Percentiles rank a stretch among this genome's conserved stretches.
These are phyloP conservation scores for Gossypioides kirkii DNA, from an alignment of 345 rosid genomes.

Conservation along the genomic window DNA sequence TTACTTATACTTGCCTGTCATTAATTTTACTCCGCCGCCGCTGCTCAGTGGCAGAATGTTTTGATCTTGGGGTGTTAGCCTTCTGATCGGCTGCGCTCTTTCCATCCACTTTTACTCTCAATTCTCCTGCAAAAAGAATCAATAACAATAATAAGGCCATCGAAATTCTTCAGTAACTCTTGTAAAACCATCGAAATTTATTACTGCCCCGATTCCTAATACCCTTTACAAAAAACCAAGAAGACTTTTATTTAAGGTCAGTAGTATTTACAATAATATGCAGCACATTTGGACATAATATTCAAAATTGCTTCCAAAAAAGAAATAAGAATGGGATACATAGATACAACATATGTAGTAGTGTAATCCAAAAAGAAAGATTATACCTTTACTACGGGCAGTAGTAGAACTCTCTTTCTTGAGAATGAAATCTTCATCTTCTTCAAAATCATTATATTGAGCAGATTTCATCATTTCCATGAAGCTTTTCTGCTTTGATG, in stretches of 20 bases:
- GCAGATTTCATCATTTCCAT: slow-evolving; percentile 80
- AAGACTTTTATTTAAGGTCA: neutral
- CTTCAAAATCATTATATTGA: slow-evolving; percentile 63
- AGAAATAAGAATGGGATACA: too few species aligned
- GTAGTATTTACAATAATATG: neutral
- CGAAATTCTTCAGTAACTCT: neutral
- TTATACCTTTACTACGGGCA: slow-evolving; percentile 48
- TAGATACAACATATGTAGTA: neutral
- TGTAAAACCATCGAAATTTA: neutral
- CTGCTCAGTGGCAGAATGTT: slow-evolving; percentile 98
- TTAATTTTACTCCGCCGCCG: slow-evolving; percentile 96
- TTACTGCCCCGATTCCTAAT: neutral
- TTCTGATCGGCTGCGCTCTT: slow-evolving; percentile 67
- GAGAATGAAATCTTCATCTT: slow-evolving; percentile 63
- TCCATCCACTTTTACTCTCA: slow-evolving; percentile 60
- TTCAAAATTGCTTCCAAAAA: neutral
- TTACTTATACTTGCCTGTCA: slow-evolving; percentile 51
- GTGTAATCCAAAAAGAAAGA: neutral
- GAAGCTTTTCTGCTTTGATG: slow-evolving; percentile 60
- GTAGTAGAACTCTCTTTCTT: slow-evolving; percentile 68
- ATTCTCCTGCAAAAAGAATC: slow-evolving; percentile 37
- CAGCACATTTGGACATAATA: neutral
- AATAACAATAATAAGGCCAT: neutral
- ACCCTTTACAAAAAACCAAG: neutral
- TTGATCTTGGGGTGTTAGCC: slow-evolving; percentile 82